A percentile compares a stretch with the other conserved stretches of the same genome.
phyloP scores from a whole-genome alignment of 2,329 filamentous ascomycete species.

The Monosporascus sp. region DNA sequence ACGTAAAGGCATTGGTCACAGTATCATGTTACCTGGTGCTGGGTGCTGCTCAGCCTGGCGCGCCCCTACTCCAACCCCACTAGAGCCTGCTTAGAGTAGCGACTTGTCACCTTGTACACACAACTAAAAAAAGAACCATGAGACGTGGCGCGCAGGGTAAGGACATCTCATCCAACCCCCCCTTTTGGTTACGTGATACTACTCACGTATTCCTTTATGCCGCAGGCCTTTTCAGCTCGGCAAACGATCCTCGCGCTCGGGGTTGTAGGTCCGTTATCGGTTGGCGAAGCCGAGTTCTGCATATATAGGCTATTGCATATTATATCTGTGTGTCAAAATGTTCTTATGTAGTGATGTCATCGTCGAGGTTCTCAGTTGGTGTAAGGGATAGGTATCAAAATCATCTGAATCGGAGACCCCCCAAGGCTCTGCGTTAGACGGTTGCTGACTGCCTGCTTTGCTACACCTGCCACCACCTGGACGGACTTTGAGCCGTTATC shows the following conservation, averaged over 20 bases:
- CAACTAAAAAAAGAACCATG: not conserved
- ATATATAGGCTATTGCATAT: too few relatives aligned
- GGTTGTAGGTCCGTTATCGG: too few relatives aligned
- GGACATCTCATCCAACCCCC: not conserved
- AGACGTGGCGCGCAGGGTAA: not conserved
- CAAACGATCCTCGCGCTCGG: too few relatives aligned
- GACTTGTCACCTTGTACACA: not conserved
- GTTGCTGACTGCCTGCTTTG: not conserved
- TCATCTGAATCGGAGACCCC: too few relatives aligned
- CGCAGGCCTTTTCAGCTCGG: too few relatives aligned
- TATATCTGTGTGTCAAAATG: too few relatives aligned
- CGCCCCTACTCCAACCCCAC: not conserved
- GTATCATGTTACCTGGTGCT: too few relatives aligned
- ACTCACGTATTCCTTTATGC: not conserved
- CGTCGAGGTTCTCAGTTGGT: constrained; percentile 15
- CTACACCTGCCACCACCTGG: not conserved
- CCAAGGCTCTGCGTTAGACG: too few relatives aligned
- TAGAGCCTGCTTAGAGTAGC: not conserved
- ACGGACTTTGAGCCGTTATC: too few relatives aligned
- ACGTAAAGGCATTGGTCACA: too few relatives aligned
- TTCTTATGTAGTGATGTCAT: constrained; percentile 3
- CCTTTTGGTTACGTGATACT: not conserved
- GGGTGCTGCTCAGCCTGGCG: too few relatives aligned
- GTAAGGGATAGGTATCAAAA: constrained; percentile 2
- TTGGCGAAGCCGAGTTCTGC: too few relatives aligned